Conservation (phyloP, 2,329 filamentous ascomycete species). For the Xylaria sp. region DNA sequence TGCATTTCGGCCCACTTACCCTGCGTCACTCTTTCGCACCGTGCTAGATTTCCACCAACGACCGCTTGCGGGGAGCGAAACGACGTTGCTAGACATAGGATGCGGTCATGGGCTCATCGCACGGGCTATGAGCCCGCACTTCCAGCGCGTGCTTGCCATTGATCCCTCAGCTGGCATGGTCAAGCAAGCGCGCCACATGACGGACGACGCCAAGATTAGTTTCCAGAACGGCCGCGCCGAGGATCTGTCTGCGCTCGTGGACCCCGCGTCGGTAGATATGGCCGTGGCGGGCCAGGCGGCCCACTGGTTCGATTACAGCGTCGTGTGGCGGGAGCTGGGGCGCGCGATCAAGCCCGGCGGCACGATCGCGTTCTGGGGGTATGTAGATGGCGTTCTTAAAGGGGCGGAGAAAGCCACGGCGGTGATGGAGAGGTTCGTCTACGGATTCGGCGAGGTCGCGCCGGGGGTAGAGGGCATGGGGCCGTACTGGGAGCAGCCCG, state of each 20-base stretch:
- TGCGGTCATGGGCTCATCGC: slow-evolving; percentile 70
- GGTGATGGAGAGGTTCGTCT: slow-evolving; percentile 66
- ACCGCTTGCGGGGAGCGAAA: slow-evolving; percentile 38
- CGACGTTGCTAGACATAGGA: slow-evolving; percentile 67
- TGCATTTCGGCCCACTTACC: slow-evolving; percentile 69
- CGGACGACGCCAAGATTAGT: slow-evolving; percentile 56
- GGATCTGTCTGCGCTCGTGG: slow-evolving; percentile 59
- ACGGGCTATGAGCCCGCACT: slow-evolving; percentile 64
- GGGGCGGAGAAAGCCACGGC: slow-evolving; percentile 62
- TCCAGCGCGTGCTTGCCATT: slow-evolving; percentile 62
- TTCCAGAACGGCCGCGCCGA: slow-evolving; percentile 66
- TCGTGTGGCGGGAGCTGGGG: slow-evolving; percentile 65
- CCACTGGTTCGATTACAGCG: slow-evolving; percentile 73
- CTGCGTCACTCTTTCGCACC: slow-evolving; percentile 62
- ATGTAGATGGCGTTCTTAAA: slow-evolving; percentile 71
- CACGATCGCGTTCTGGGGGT: slow-evolving; percentile 73
- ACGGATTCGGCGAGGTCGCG: slow-evolving; percentile 59
- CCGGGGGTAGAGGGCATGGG: slow-evolving; percentile 63
- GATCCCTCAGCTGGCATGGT: slow-evolving; percentile 71
- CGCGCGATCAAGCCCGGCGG: slow-evolving; percentile 66
- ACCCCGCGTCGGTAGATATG: slow-evolving; percentile 63
- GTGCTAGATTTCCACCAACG: slow-evolving; percentile 65
- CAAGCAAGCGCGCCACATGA: slow-evolving; percentile 58
- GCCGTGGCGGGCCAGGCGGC: slow-evolving; percentile 66
- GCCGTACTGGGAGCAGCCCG: slow-evolving; percentile 70